Base-by-base conservation (phyloP, 371 early-diverging fungal species). In the Furculomyces boomerangus region DNA sequence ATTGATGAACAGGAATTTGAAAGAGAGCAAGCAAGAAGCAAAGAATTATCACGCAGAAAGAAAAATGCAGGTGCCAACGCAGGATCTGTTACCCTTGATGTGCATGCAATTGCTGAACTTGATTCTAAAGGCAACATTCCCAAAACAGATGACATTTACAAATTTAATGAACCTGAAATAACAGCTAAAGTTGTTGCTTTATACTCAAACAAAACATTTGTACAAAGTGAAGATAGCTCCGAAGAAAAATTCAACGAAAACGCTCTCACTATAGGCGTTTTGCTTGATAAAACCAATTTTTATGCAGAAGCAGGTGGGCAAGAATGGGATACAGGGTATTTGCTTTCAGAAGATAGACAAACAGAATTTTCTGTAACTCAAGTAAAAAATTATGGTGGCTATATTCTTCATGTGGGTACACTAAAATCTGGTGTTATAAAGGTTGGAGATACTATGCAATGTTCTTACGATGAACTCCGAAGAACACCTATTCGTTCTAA, bases 291-390 rank as follows among this genome's bases (percentile, higher is more conserved):
- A 63, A 95, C 99, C 57, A 93, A 93, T 81, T 96, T 99, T 63
- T 99, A 99, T 68, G 91, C 94, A 43, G 99, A 99, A 73, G 80
- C 80, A 51, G 99, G 99, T 66, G 99, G 99, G 35, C 99, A 99
- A 71, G 86, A 90, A 62, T 91, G 83, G 60, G 99, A 99, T 66
- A 83, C 80, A n/a, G 99, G 99, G 48, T 75, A 78, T 55, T 78
- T 99, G 54, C 79, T 83, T 31, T 72, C 80, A 29, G 70, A 83
- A 43, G 88, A 90, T 60, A 86, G 84, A 30, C 70, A 83, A 54
- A 74, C 78, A 30, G 90, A 93, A 56, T 93, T 95, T 58, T 77
- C 73, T 2, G 97, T 99, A n/a, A 82, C 84, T 61, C 88, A 97
- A 65, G 90, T 88, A 49, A 94, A 99, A 73, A 79, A 81, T n/a